Conservation (phyloP, 1,284 basidiomycete species). For the Puccinia novopanici region DNA sequence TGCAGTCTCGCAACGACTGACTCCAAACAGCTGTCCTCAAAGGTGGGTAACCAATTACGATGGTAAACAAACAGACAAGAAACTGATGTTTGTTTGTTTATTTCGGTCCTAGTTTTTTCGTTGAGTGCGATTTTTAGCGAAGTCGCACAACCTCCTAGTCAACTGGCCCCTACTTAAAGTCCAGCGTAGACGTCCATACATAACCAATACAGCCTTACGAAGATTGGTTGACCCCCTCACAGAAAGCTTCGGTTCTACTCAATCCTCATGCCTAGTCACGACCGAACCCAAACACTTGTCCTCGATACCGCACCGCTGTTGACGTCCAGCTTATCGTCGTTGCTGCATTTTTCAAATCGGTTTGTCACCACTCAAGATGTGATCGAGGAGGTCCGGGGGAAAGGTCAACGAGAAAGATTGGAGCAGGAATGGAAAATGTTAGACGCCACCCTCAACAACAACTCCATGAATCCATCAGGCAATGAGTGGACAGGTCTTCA, state of each 20-base stretch:
- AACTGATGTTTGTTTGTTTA: background rate
- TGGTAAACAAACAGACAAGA: background rate
- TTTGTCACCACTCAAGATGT: constrained; percentile 88
- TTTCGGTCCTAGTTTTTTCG: background rate
- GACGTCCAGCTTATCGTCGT: constrained; percentile 67
- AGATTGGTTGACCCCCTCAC: background rate
- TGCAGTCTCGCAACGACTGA: too few species aligned
- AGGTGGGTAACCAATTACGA: background rate
- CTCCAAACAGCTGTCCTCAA: too few species aligned
- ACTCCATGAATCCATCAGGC: constrained; percentile 63
- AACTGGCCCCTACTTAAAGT: constrained; percentile 39
- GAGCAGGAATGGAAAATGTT: constrained; percentile 66
- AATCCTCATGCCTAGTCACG: constrained; percentile 28
- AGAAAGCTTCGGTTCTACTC: background rate
- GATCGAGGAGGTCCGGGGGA: constrained; percentile 82
- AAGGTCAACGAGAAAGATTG: constrained; percentile 79
- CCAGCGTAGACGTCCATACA: background rate
- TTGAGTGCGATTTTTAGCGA: background rate
- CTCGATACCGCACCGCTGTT: constrained; percentile 90
- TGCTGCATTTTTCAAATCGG: constrained; percentile 76
- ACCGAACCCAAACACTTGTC: constrained; percentile 71
- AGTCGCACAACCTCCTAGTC: background rate
- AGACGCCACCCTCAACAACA: constrained; percentile 63
- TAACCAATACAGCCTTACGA: background rate
- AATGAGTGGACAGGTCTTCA: constrained; percentile 56